Percentiles rank a stretch among this genome's conserved stretches.
Evolutionary conservation across 2,329 filamentous ascomycete genomes (phyloP).

Genomic region (Hypoxylon sp.): DNA sequence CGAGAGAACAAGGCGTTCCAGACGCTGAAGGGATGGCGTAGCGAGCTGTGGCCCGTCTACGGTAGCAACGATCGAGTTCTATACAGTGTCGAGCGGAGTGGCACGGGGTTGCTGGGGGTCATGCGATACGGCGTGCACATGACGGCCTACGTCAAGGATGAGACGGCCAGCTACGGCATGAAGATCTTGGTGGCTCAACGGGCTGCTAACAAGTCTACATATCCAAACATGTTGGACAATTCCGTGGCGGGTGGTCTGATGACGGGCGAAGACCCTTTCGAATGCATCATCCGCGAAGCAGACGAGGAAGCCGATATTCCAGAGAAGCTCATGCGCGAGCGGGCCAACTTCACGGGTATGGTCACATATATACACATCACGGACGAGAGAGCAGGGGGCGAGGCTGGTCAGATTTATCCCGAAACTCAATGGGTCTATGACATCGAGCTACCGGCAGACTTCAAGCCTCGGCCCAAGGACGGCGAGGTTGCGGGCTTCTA

Average conservation of each 20-base stretch:
- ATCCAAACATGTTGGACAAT: slow-evolving; percentile 94
- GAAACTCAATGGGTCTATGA: slow-evolving; percentile 95
- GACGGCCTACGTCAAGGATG: slow-evolving; percentile 76
- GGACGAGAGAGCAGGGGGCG: slow-evolving; percentile 81
- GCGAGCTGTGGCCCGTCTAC: slow-evolving; percentile 86
- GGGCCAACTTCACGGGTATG: slow-evolving; percentile 73
- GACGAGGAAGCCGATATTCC: slow-evolving; percentile 90
- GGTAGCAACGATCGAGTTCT: slow-evolving; percentile 72
- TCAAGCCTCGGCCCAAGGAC: slow-evolving; percentile 83
- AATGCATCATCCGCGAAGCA: slow-evolving; percentile 87
- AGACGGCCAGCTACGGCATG: slow-evolving; percentile 67
- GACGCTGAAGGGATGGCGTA: slow-evolving; percentile 82
- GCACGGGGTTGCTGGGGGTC: slow-evolving; percentile 80
- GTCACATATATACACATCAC: slow-evolving; percentile 90
- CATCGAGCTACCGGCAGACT: slow-evolving; percentile 78
- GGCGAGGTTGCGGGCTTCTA: slow-evolving; percentile 90
- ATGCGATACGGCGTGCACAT: slow-evolving; percentile 87
- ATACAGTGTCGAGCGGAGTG: slow-evolving; percentile 83
- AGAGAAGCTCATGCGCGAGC: slow-evolving; percentile 75
- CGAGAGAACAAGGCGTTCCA: slow-evolving; percentile 79
- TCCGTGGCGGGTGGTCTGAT: slow-evolving; percentile 88
- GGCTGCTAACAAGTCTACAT: slow-evolving; percentile 84
- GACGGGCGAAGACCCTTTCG: slow-evolving; percentile 83
- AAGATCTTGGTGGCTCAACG: slow-evolving; percentile 89
- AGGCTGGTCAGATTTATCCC: slow-evolving; percentile 86